Percentiles rank a stretch among this genome's conserved stretches.
These are phyloP conservation scores for Daldinia decipiens DNA, from an alignment of 495 filamentous ascomycete genomes.

Conservation along the genomic window DNA sequence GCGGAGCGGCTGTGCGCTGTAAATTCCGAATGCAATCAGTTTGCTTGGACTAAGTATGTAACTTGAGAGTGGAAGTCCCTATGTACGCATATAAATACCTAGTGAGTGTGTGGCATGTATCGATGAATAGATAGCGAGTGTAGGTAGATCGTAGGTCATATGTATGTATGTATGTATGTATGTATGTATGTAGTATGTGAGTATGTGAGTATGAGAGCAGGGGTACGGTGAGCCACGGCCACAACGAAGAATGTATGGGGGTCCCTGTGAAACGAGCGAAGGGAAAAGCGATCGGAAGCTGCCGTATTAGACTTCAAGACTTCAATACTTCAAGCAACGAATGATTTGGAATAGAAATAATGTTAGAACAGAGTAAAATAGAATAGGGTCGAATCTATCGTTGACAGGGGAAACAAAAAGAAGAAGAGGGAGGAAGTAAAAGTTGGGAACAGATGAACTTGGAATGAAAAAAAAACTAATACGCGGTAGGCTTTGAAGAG, in stretches of 20 bases:
- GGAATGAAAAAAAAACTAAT: conserved; percentile 36
- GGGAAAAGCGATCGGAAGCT: conserved; percentile 41
- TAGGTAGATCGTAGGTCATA: no score
- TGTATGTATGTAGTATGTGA: not conserved
- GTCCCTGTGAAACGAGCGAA: conserved; percentile 39
- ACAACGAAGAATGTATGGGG: conserved; percentile 28
- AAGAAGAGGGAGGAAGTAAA: conserved; percentile 25
- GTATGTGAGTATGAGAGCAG: conserved; percentile 14
- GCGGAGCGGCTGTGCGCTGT: conserved; percentile 8
- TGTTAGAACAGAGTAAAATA: conserved; percentile 1
- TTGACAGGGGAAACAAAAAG: conserved; percentile 3
- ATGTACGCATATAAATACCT: not conserved
- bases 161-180: not conserved
- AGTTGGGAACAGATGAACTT: conserved; percentile 24
- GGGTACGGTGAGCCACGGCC: conserved; percentile 26
- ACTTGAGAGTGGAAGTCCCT: not conserved
- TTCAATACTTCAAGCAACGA: conserved; percentile 6
- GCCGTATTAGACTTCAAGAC: conserved; percentile 16
- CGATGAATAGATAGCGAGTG: no score
- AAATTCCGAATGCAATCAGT: conserved; percentile 41
- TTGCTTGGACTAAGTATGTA: conserved; percentile 34
- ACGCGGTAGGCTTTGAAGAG: conserved; percentile 22
- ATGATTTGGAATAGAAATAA: conserved; percentile 11
- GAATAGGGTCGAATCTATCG: conserved; percentile 4
- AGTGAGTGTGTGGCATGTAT: not conserved